phyloP scores from a whole-genome alignment of 306 rosid genomes.

The Pueraria montana region DNA sequence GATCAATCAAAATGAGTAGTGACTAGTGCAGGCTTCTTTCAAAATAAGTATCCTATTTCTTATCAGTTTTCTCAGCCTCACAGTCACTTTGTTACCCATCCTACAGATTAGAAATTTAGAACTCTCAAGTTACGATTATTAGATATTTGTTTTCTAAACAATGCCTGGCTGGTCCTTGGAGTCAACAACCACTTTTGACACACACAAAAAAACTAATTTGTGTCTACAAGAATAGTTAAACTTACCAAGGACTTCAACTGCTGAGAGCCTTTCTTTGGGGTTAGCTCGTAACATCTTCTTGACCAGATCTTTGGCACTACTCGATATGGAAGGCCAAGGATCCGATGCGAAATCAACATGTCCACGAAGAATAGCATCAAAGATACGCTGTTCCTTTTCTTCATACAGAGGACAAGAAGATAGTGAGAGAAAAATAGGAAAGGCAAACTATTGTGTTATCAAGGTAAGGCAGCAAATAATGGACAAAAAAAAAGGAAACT shows the following conservation, averaged over 20 bases:
- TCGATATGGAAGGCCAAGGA: neutral
- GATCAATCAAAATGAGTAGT: neutral
- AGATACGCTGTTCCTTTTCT: conserved; percentile 12
- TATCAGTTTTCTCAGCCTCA: neutral
- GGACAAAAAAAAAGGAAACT: neutral
- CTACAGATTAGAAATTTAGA: neutral
- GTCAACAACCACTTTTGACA: neutral
- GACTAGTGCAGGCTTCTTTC: neutral
- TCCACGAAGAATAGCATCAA: conserved; percentile 7
- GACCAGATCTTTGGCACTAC: neutral
- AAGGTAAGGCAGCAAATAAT: neutral
- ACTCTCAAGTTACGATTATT: neutral
- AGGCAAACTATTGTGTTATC: neutral
- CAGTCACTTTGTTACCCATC: neutral
- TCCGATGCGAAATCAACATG: neutral
- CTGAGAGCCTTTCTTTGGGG: conserved; percentile 8
- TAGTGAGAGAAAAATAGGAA: conserved; percentile 1
- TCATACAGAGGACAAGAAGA: neutral
- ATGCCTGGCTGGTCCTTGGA: neutral
- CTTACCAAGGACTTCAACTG: conserved; percentile 19
- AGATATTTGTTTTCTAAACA: neutral
- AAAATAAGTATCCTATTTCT: neutral
- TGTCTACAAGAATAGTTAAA: neutral
- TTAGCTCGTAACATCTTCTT: neutral
- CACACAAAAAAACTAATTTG: neutral